Percentiles rank a stretch among this genome's conserved stretches.
phyloP scores from a whole-genome alignment of 768 basidiomycete species.

The Lentinula aciculospora region DNA sequence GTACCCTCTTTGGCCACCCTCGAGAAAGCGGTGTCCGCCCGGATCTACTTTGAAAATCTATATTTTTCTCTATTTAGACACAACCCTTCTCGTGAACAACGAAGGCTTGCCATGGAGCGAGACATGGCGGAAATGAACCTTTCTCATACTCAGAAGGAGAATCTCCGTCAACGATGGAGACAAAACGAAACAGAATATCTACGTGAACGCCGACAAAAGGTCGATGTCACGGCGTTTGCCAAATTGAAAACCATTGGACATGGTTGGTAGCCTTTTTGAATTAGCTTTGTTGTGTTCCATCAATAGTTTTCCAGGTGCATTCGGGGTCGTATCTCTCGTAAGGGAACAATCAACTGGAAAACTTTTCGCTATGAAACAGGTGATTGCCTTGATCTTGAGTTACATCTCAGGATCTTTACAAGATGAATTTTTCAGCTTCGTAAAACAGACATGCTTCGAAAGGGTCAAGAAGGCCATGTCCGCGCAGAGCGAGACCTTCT shows the following conservation, averaged over 20 bases:
- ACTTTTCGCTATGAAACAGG: conserved; percentile 97
- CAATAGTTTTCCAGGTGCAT: conserved; percentile 57
- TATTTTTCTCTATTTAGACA: conserved; percentile 86
- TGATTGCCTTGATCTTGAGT: conserved; percentile 24
- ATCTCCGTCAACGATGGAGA: conserved; percentile 69
- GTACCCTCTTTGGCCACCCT: conserved; percentile 85
- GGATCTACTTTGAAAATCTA: conserved; percentile 91
- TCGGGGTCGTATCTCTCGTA: conserved; percentile 93
- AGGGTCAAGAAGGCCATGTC: conserved; percentile 96
- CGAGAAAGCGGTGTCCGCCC: conserved; percentile 88
- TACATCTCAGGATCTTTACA: conserved; percentile 1
- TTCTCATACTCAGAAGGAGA: conserved; percentile 62
- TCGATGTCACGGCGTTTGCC: conserved; percentile 80
- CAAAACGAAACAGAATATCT: conserved; percentile 89
- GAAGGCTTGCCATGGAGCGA: conserved; percentile 80
- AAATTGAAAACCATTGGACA: conserved; percentile 94
- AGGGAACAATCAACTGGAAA: conserved; percentile 73
- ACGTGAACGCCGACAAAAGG: conserved; percentile 75
- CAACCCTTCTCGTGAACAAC: conserved; percentile 78
- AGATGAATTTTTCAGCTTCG: conserved; percentile 47
- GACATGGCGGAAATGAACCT: conserved; percentile 78
- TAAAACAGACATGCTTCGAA: conserved; percentile 90
- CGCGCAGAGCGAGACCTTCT: conserved; percentile 93
- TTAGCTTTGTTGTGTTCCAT: conserved; percentile 12
- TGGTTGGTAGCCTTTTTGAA: conserved; percentile 41